Base-by-base conservation (phyloP, 495 filamentous ascomycete genomes). In the Thozetella sp. region DNA sequence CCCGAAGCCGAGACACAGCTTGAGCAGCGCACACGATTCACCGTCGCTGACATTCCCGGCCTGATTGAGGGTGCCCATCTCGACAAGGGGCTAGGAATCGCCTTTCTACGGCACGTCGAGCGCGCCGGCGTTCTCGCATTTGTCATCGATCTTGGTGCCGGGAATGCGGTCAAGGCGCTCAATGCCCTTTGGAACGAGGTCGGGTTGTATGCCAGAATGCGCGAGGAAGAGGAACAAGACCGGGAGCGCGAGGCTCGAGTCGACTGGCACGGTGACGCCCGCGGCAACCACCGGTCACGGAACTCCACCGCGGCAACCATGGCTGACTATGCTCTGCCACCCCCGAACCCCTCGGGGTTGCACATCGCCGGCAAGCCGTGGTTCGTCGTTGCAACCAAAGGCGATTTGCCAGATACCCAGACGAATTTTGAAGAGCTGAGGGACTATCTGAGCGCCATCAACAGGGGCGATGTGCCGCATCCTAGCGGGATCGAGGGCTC, bases 361-460 rank as follows among this genome's bases (percentile, higher is more conserved):
- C 86, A 90, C 45, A 90, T 96, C 51, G 89, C 90, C 17, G 81
- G 81, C 11, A 99, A 99, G 71, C 93, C 94, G 4, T 99, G 96
- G 96, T 95, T 97, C 64, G 93, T 98, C 1, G 90, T 98, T 34
- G 96, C 93, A 10, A 97, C 93, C 34, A 99, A 99, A 72, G 93
- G 92, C 11, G 95, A 99, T 72, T 68, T 97, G 52, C 83, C 86
- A 10, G 82, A 83, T 1, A 95, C 96, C 4, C 82, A 92, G 72
- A 82, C 88, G 22, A 95, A 93, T 62, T 99, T 91, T 69, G 76
- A 66, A 24, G 73, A 73, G 52, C 71, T 99, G 63, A 86, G 87
- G 56, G 72, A 72, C 1, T 96, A 95, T 72, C 72, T 97, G 2
- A 72, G 80, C 1, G 78, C 73, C 1, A 80, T 96, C 3, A 80